Evolutionary conservation across 768 basidiomycete species (phyloP).

Genomic region (Mycena rebaudengoi): DNA sequence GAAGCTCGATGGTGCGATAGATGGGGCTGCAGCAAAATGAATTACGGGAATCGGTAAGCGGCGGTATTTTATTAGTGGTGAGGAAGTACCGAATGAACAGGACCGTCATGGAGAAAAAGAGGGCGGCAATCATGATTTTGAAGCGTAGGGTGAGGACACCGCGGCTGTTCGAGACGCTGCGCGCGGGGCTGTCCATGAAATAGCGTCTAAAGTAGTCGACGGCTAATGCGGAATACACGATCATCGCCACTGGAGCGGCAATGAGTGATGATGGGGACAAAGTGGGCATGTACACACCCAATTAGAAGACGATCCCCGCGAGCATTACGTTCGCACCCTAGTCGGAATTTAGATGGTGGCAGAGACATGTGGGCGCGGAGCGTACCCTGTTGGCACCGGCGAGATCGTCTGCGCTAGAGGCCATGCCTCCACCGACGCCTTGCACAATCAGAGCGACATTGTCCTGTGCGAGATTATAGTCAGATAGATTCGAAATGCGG

Average conservation of each 20-base stretch:
- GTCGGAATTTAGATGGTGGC: background rate
- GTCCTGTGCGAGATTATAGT: background rate
- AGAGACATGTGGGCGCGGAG: background rate
- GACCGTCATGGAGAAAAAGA: conserved; percentile 49
- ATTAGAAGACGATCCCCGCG: conserved; percentile 68
- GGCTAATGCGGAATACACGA: conserved; percentile 49
- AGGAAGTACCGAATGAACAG: conserved; percentile 55
- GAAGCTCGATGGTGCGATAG: conserved; percentile 6
- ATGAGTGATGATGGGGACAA: background rate
- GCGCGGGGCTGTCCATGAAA: conserved; percentile 42
- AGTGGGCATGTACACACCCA: conserved; percentile 40
- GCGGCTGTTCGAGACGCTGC: background rate
- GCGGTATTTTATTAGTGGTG: background rate
- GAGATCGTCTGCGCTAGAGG: background rate
- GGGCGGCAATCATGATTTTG: conserved; percentile 41
- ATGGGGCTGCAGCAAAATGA: background rate
- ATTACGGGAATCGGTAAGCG: background rate
- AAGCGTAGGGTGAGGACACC: background rate
- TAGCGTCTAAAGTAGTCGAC: conserved; percentile 57
- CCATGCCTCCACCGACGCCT: conserved; percentile 10
- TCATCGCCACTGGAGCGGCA: conserved; percentile 47
- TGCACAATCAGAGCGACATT: conserved; percentile 12
- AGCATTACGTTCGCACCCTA: conserved; percentile 50
- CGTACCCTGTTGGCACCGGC: conserved; percentile 2
- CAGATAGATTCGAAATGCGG: background rate